These are phyloP conservation scores for Trichoderma virens DNA, from an alignment of 495 filamentous ascomycete species.

Conservation along the genomic window DNA sequence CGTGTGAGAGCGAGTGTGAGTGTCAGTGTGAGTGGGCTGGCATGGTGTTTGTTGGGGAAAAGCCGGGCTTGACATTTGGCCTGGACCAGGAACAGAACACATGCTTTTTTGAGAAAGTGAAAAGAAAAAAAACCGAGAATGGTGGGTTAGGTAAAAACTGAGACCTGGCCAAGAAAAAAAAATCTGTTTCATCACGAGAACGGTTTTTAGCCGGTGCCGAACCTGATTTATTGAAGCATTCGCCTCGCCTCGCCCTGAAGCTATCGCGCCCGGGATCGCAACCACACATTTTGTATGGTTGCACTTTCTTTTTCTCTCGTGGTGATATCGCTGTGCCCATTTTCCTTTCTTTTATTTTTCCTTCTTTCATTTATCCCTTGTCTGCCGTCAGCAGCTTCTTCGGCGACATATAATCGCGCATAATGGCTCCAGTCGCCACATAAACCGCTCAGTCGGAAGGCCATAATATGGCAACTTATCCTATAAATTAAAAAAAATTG, in stretches of 20 bases:
- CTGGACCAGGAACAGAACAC: background rate
- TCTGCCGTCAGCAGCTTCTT: background rate
- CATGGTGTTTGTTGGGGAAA: background rate
- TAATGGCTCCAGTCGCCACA: background rate
- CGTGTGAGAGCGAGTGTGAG: background rate
- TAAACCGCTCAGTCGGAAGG: background rate
- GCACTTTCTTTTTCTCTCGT: background rate
- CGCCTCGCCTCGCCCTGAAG: background rate
- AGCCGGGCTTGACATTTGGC: background rate
- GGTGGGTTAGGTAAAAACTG: background rate
- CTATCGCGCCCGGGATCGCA: background rate
- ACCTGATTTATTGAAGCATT: background rate
- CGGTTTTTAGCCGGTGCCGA: background rate
- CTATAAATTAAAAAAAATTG: background rate
- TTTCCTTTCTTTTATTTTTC: background rate
- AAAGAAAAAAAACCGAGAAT: too few relatives aligned
- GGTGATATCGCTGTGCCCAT: background rate
- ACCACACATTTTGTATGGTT: background rate
- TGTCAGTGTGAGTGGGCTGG: background rate
- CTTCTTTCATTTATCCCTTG: background rate
- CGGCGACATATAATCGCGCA: background rate
- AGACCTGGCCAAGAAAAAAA: background rate
- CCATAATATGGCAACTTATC: background rate
- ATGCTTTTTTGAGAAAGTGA: too few relatives aligned
- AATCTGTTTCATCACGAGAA: conserved; percentile 1